A percentile compares a stretch with the other conserved stretches of the same genome.
Conservation (phyloP, 1,284 basidiomycete genomes). For the Ustilago esculenta region DNA sequence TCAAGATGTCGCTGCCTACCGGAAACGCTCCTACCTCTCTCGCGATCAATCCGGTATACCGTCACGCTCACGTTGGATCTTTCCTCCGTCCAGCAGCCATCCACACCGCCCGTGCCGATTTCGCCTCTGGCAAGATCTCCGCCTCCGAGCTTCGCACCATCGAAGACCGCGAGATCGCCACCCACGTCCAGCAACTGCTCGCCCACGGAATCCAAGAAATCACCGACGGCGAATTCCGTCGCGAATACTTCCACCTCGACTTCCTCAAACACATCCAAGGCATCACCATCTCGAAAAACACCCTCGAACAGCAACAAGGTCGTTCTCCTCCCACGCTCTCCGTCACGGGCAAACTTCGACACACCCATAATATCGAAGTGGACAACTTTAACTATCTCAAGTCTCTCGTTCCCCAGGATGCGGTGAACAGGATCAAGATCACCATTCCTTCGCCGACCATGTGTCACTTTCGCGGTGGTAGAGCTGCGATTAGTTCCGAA, state of each 20-base stretch:
- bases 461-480: constrained; percentile 56
- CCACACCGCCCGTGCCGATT: constrained; percentile 70
- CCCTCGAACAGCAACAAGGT: constrained; percentile 53
- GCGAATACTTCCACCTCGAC: constrained; percentile 55
- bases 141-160: constrained; percentile 69
- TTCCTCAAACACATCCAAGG: constrained; percentile 54
- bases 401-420: constrained; percentile 55
- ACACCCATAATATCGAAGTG: constrained; percentile 58
- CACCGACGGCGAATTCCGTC: constrained; percentile 73
- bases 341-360: constrained; percentile 61
- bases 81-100: constrained; percentile 73
- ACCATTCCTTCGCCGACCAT: constrained; percentile 76
- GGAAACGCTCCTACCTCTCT: constrained; percentile 21
- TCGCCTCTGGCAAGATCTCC: constrained; percentile 69
- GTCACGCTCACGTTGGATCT: constrained; percentile 48
- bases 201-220: constrained; percentile 72
- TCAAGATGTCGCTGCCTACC: constrained; percentile 35
- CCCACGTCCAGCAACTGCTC: constrained; percentile 72
- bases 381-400: constrained; percentile 66
- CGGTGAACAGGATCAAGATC: constrained; percentile 73
- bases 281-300: constrained; percentile 50
- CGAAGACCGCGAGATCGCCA: constrained; percentile 73
- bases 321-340: constrained; percentile 65
- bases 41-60: constrained; percentile 36
- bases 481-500: constrained; percentile 61